These are phyloP conservation scores for Solanum peruvianum DNA, from an alignment of 257 asterid species.

Conservation along the genomic window DNA sequence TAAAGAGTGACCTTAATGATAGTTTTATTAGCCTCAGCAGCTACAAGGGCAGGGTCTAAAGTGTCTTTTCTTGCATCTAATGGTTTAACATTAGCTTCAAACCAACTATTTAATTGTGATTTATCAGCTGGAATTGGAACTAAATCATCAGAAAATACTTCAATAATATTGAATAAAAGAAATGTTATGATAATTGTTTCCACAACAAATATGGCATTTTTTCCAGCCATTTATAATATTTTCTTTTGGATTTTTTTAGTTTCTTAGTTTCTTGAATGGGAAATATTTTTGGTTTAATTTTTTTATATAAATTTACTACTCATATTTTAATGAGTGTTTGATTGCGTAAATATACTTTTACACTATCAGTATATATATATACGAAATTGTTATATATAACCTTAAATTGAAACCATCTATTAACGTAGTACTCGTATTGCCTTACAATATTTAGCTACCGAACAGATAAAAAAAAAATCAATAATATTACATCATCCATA, in stretches of 20 bases:
- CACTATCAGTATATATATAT: not conserved
- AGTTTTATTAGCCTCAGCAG: conserved; percentile 18
- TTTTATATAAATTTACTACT: not conserved
- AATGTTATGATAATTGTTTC: not conserved
- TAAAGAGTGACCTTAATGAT: conserved; percentile 15
- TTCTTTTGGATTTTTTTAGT: not conserved
- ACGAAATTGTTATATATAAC: not conserved
- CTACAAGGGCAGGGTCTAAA: conserved; percentile 13
- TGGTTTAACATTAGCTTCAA: conserved; percentile 13
- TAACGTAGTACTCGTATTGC: not conserved
- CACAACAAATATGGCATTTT: not conserved
- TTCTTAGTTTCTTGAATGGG: not conserved
- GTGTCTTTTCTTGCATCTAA: not conserved
- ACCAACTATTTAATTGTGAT: conserved; percentile 34
- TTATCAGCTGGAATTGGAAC: conserved; percentile 28
- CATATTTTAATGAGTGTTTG: not conserved
- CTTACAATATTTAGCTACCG: not conserved
- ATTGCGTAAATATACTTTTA: not conserved
- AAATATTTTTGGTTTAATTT: not conserved
- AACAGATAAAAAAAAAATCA: not conserved
- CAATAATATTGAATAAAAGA: conserved; percentile 8
- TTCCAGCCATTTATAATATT: not conserved
- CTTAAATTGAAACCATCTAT: not conserved
- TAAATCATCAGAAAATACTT: conserved; percentile 2
- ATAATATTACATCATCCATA: not conserved